Evolutionary conservation across 2,329 filamentous ascomycete genomes (phyloP), one percentile per base, ranked within the genome.

Genomic region (Chaetothyriales sp.): DNA sequence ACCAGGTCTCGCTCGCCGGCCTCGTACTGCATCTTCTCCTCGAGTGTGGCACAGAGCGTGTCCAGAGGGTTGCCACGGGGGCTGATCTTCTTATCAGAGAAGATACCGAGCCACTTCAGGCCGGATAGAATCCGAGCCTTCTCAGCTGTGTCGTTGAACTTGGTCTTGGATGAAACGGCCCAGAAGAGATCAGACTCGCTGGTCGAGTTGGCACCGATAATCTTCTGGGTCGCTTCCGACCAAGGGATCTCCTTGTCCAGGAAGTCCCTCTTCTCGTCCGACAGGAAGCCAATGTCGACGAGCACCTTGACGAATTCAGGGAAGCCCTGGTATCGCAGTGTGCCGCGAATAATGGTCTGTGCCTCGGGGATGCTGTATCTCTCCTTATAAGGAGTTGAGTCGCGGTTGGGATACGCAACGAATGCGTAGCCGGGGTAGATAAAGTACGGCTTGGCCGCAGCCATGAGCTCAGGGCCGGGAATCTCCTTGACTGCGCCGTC

Each of bases 331-430:
- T 92, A 96, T 59, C 90, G 76, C 36, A 95, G 77, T 26, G 88
- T 93, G 55, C 85, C 86, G 48, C 87, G 78, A 65, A 95, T 74
- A 62, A 95, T 79, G 48, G 86, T 95, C 69, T 94, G 70, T 12
- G 86, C 87, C 73, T 96, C 90, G 48, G 89, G 88, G 63, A 95
- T 95, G 68, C 79, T 71, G 77, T 95, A 95, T 56, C 86, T 80
- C 75, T 94, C 83, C 64, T 80, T 82, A 79, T 92, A 96, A 7
- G 78, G 75, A 15, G 86, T 92, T 18, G 82, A 89, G 70, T 96
- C 89, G 60, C 89, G 77, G 79, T 96, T 96, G 52, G 85, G 84
- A 71, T 96, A 96, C 43, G 84, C 87, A 59, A 95, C 88, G 61
- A 94, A 90, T 48, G 84, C 82, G 67, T 81, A 95, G 53, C 86